A percentile compares a stretch with the other conserved stretches of the same genome.
Conservation (phyloP, 805 yeast genomes). For the Sugiyamaella chiloensis region DNA sequence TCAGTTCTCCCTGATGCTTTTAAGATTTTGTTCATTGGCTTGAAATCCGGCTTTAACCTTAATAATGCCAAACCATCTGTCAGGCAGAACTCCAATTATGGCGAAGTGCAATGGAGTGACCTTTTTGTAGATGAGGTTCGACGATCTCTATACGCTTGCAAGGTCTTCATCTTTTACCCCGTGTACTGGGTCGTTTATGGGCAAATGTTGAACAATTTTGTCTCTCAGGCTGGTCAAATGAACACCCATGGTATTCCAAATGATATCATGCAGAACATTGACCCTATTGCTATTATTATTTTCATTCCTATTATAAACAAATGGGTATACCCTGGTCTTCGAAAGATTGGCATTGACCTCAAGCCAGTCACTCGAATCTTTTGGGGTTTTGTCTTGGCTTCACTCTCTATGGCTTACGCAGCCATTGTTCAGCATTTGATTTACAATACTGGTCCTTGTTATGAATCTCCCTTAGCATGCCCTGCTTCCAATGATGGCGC, state of each 20-base stretch:
- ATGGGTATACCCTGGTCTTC: slow-evolving; percentile 52
- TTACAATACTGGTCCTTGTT: slow-evolving; percentile 72
- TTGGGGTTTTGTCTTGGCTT: slow-evolving; percentile 64
- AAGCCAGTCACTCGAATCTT: slow-evolving; percentile 70
- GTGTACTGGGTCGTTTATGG: slow-evolving; percentile 72
- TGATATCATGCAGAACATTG: slow-evolving; percentile 72
- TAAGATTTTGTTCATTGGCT: slow-evolving; percentile 42
- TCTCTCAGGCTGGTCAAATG: slow-evolving; percentile 73
- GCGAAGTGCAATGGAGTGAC: slow-evolving; percentile 55
- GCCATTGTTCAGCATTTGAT: slow-evolving; percentile 71
- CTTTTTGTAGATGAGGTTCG: slow-evolving; percentile 69
- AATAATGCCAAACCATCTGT: slow-evolving; percentile 57
- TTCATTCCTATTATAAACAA: slow-evolving; percentile 71
- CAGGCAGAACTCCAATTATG: slow-evolving; percentile 41
- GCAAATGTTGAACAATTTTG: slow-evolving; percentile 70
- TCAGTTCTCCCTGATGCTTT: slow-evolving; percentile 56
- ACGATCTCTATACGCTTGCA: slow-evolving; percentile 66
- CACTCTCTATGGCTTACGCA: slow-evolving; percentile 68
- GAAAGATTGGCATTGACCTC: slow-evolving; percentile 50
- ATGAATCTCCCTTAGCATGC: slow-evolving; percentile 58
- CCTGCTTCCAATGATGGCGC: slow-evolving; percentile 37
- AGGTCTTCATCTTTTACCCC: slow-evolving; percentile 67
- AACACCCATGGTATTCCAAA: slow-evolving; percentile 75
- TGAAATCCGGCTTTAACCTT: slow-evolving; percentile 48
- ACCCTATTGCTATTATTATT: slow-evolving; percentile 72